phyloP scores from a whole-genome alignment of 2,329 filamentous ascomycete genomes.

The Helotiales sp. region DNA sequence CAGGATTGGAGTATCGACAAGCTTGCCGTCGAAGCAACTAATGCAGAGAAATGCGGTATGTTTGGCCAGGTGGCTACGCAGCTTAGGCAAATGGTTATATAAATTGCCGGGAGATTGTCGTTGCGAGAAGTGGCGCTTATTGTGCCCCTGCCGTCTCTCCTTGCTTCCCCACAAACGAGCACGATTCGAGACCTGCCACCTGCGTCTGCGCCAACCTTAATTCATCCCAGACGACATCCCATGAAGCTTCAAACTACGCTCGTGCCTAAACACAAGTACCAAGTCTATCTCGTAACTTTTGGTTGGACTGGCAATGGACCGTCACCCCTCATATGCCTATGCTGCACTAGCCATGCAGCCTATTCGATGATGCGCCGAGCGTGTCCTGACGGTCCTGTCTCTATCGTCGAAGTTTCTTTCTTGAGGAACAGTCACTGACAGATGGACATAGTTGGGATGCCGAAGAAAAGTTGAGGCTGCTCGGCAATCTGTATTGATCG shows the following conservation, averaged over 20 bases:
- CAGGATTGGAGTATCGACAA: slow-evolving; percentile 1
- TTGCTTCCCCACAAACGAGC: slow-evolving; percentile 15
- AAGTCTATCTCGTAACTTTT: neutral
- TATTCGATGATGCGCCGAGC: neutral
- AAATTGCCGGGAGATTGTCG: slow-evolving; percentile 23
- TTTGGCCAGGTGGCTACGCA: slow-evolving; percentile 9
- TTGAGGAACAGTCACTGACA: neutral
- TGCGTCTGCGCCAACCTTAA: slow-evolving; percentile 15
- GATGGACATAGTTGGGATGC: neutral
- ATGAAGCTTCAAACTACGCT: neutral
- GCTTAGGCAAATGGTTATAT: slow-evolving; percentile 27
- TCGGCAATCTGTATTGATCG: slow-evolving; percentile 17
- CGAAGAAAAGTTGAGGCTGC: slow-evolving; percentile 5
- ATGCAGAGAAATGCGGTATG: slow-evolving; percentile 1
- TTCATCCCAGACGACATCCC: slow-evolving; percentile 15
- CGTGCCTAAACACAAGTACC: slow-evolving; percentile 10
- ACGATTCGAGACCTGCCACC: slow-evolving; percentile 10
- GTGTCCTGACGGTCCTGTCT: neutral
- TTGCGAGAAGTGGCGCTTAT: slow-evolving; percentile 12
- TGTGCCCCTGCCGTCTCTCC: neutral
- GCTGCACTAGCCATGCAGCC: neutral
- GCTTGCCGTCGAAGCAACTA: neutral
- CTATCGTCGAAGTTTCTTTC: neutral
- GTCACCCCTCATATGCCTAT: neutral
- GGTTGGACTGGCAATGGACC: neutral